Conservation (phyloP, 1,284 basidiomycete species). For the Trichosporon inkin region DNA sequence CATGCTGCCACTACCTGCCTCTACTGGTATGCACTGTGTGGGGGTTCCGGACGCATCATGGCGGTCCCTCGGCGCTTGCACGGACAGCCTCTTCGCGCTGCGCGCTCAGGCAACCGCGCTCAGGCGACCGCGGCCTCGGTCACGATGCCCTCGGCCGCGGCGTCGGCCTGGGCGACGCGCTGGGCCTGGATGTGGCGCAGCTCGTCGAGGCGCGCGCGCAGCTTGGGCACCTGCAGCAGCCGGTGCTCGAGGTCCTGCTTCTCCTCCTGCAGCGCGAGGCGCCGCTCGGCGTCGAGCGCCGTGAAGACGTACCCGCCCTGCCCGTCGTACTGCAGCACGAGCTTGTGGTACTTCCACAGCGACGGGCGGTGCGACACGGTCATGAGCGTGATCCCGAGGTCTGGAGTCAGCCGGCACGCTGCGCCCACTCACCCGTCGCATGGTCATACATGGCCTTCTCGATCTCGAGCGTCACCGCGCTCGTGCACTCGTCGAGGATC, state of each 20-base stretch:
- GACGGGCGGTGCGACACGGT: slow-evolving; percentile 90
- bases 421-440: slow-evolving; percentile 59
- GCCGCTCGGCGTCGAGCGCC: slow-evolving; percentile 83
- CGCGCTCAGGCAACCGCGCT: no score
- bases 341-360: slow-evolving; percentile 90
- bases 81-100: no score
- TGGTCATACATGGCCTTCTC: slow-evolving; percentile 95
- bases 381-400: slow-evolving; percentile 78
- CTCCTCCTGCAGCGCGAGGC: slow-evolving; percentile 88
- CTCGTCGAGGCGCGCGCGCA: slow-evolving; percentile 71
- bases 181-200: slow-evolving; percentile 54
- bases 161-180: not conserved
- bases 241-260: slow-evolving; percentile 78
- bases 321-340: slow-evolving; percentile 79
- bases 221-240: slow-evolving; percentile 77
- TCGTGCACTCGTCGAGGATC: slow-evolving; percentile 93
- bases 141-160: no score
- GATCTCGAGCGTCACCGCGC: slow-evolving; percentile 85
- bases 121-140: no score
- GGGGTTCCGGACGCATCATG: no score
- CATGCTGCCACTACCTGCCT: no score
- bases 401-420: slow-evolving; percentile 25
- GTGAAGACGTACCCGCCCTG: slow-evolving; percentile 64
- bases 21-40: no score
- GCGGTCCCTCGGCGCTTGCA: no score